phyloP scores from a whole-genome alignment of 1,284 basidiomycete genomes.

The Lentinula novae-zelandiae region DNA sequence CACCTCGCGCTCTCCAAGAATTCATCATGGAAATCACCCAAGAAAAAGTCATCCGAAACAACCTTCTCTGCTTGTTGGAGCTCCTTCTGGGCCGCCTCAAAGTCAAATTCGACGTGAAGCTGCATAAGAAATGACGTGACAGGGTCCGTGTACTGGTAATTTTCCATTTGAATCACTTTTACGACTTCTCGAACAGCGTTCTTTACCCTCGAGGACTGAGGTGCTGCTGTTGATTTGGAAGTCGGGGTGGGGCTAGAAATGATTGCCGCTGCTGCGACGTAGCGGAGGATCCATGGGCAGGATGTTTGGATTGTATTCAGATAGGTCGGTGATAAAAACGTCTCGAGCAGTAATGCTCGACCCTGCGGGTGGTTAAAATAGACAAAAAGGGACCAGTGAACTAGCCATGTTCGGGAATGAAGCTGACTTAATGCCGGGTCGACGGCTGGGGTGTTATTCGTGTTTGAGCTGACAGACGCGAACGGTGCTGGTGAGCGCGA shows the following conservation, averaged over 20 bases:
- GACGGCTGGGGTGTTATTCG: slow-evolving; percentile 17
- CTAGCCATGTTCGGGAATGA: slow-evolving; percentile 95
- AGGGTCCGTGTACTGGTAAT: slow-evolving; percentile 94
- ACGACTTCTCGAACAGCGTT: slow-evolving; percentile 87
- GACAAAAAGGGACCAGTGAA: slow-evolving; percentile 98
- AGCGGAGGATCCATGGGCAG: slow-evolving; percentile 93
- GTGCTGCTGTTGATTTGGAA: slow-evolving; percentile 27
- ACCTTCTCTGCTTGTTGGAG: slow-evolving; percentile 72
- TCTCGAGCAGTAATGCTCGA: slow-evolving; percentile 91
- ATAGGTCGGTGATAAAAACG: slow-evolving; percentile 94
- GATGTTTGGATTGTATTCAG: slow-evolving; percentile 98
- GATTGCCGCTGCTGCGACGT: slow-evolving; percentile 90
- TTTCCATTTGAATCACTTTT: slow-evolving; percentile 88
- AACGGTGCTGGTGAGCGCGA: slow-evolving; percentile 58
- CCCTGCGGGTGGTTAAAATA: slow-evolving; percentile 97
- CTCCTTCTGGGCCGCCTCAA: slow-evolving; percentile 77
- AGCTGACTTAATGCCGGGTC: slow-evolving; percentile 73
- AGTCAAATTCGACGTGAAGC: slow-evolving; percentile 91
- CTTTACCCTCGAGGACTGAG: slow-evolving; percentile 68
- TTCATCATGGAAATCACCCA: slow-evolving; percentile 85
- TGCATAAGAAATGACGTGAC: slow-evolving; percentile 92
- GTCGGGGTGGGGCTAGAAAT: slow-evolving; percentile 61
- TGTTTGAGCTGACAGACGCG: slow-evolving; percentile 44
- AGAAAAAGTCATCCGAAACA: slow-evolving; percentile 91
- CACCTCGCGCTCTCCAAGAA: slow-evolving; percentile 96